Evolutionary conservation across 2,329 filamentous ascomycete species (phyloP), one percentile per base, ranked within the genome.

Genomic region (Purpureocillium lavendulum): DNA sequence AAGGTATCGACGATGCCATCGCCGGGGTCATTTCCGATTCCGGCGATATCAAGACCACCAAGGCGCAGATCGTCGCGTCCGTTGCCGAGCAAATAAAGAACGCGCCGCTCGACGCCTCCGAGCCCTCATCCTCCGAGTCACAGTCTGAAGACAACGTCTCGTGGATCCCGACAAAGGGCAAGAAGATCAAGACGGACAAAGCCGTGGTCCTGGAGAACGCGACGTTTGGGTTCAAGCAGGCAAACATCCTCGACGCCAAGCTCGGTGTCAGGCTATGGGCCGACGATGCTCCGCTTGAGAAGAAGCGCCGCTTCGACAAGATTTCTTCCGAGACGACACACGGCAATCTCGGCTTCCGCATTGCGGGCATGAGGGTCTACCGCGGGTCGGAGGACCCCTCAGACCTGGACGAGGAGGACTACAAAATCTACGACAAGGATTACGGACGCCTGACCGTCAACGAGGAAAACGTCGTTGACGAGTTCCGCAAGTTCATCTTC

Each of bases 211-310:
- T 97, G 21, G 84, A 89, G 56, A 96, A 96, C 57, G 76, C 86
- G 7, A 81, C 87, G 1, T 74, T 77, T 47, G 87, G 87, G 1
- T 97, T 89, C 67, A 77, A 75, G 52, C 75, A 77, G 42, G 87
- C 92, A 7, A 97, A 95, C 51, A 87, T 98, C 7, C 69, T 98
- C 42, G 92, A 98, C 56, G 77, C 94, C 48, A 98, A 98, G 66
- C 77, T 98, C 15, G 92, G 92, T 33, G 74, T 80, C 36, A 76
- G 86, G 26, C 66, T 98, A 6, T 97, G 88, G 83, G 90, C 86
- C 12, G 86, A 94, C 43, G 70, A 80, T 45, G 78, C 78, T 17
- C 70, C 74, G 0, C 49, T 59, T 18, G 67, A 77, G 52, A 82
- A 82, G 64, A 73, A 73, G 50, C 55, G 61, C 29, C 70, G 77